Evolutionary conservation across 345 rosid species (phyloP), one percentile per base, ranked within the genome.

Genomic region (Alliaria petiolata): DNA sequence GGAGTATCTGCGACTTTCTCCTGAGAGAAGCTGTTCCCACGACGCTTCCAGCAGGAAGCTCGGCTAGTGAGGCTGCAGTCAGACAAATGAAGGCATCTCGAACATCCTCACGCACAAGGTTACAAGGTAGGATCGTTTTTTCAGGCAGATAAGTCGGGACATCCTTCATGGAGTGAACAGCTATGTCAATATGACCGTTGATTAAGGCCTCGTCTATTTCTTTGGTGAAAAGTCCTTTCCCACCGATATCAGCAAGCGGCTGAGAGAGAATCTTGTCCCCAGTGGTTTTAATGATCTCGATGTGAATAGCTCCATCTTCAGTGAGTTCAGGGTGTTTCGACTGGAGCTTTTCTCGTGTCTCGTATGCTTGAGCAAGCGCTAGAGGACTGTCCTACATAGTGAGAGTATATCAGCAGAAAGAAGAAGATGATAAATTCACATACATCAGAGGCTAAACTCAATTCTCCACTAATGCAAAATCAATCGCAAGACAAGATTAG

Each of bases 131-230:
- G 64, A 88, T 78, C 1, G 91, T 95, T 70, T 85, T 89, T 5
- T 95, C 96, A 0, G 99, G 99, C 69, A 95, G 71, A 67, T 91
- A 95, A 10, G 99, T 95, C 0, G 99, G 99, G 36, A 95, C 99
- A 71, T 95, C 99, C 78, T 95, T 95, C 99, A 95, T 95, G 2
- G 98, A 95, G 68, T 95, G 99, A 61, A 91, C 99, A 28, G 99
- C 99, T 28, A 95, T 91, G 85, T 95, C 98, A 31, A 95, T 95
- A 36, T 88, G 93, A 55, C 93, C 85, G 45, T 85, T 87, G 14
- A 95, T 72, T 7, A 95, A 81, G 0, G 99, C 98, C 84, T 95
- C 99, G 2, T 95, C 98, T 42, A 95, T 95, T 69, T 95, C 99
- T 75, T 91, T 95, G 1, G 99, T 91, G 79, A 95, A 95, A 52